These are phyloP conservation scores for Chlorella sorokiniana DNA, from an alignment of 139 green algal species.

Conservation along the genomic window DNA sequence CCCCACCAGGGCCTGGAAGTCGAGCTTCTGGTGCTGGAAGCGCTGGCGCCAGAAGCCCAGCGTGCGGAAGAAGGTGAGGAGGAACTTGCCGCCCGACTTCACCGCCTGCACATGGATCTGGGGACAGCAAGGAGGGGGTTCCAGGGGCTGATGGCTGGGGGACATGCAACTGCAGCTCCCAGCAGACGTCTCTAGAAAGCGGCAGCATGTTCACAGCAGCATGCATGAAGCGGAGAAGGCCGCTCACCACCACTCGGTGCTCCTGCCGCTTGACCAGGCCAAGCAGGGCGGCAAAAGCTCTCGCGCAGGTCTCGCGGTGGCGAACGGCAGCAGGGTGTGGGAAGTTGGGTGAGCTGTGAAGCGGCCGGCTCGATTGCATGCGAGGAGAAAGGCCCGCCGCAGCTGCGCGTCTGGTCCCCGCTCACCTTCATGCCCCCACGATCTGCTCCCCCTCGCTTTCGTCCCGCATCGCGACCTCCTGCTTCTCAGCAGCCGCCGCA, in stretches of 20 bases:
- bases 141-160: not conserved
- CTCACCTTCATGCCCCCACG: constrained; percentile 11
- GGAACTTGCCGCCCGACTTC: constrained; percentile 34
- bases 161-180: too few relatives aligned
- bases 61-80: constrained; percentile 24
- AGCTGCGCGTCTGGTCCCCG: not conserved
- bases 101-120: constrained; percentile 32
- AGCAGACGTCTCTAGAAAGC: too few relatives aligned
- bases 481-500: not conserved
- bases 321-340: not conserved
- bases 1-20: constrained; percentile 9
- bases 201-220: too few relatives aligned
- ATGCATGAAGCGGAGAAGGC: not conserved
- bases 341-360: too few relatives aligned
- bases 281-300: not conserved
- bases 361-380: too few relatives aligned
- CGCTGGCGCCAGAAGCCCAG: constrained; percentile 32
- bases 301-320: not conserved
- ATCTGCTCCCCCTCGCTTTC: not conserved
- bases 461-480: not conserved
- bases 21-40: constrained; percentile 3
- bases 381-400: too few relatives aligned
- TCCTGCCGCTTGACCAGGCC: not conserved
- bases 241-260: not conserved
- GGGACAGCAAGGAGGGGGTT: not conserved